A percentile compares a stretch with the other conserved stretches of the same genome.
Evolutionary conservation across 345 rosid genomes (phyloP).

Genomic region (Hibiscus trionum): DNA sequence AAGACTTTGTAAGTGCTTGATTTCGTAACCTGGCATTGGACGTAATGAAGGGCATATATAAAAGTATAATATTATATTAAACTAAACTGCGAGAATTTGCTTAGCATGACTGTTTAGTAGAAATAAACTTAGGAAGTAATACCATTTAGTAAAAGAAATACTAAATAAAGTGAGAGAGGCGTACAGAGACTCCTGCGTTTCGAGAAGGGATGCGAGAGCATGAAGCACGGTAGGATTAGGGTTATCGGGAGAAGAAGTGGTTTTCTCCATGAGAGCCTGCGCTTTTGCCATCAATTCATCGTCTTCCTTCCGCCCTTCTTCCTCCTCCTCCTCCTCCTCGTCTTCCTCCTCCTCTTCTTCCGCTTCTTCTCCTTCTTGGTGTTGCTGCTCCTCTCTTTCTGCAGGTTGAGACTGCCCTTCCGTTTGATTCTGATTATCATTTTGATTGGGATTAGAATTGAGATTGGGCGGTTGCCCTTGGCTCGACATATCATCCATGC

Average conservation of each 20-base stretch:
- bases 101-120: not conserved
- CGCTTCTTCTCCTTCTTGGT: conserved; percentile 27
- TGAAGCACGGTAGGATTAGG: conserved; percentile 73
- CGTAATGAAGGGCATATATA: not conserved
- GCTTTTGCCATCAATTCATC: conserved; percentile 65
- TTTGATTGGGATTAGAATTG: conserved; percentile 19
- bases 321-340: conserved; percentile 31
- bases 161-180: not conserved
- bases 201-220: conserved; percentile 74
- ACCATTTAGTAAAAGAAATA: not conserved
- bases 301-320: conserved; percentile 41
- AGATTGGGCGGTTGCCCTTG: conserved; percentile 32
- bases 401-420: conserved; percentile 4
- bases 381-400: conserved; percentile 21
- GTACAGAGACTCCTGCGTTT: conserved; percentile 76
- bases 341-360: conserved; percentile 36
- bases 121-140: not conserved
- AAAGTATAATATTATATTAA: not conserved
- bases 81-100: not conserved
- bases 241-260: conserved; percentile 62
- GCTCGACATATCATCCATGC: conserved; percentile 22
- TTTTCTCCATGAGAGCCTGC: conserved; percentile 65
- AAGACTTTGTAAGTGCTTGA: not conserved
- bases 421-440: conserved; percentile 14
- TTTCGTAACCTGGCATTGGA: not conserved